Evolutionary conservation across 179 eudicot genomes (phyloP).

Genomic region (Carnegiea gigantea): DNA sequence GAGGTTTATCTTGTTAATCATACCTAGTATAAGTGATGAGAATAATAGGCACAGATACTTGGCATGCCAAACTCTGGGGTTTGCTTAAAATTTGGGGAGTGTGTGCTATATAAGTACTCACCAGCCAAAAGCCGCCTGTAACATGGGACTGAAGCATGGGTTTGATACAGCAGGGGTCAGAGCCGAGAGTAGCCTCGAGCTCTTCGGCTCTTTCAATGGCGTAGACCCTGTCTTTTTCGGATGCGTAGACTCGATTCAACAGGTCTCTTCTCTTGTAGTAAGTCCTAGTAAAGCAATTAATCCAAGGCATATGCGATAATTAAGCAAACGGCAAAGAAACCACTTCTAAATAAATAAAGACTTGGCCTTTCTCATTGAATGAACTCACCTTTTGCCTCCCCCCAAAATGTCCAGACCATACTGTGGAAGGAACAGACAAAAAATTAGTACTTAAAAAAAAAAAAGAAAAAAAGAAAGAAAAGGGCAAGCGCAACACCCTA

Average conservation of each 20-base stretch:
- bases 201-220: constrained; percentile 47
- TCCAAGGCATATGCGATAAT: background rate
- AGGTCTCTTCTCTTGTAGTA: constrained; percentile 27
- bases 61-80: background rate
- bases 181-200: constrained; percentile 28
- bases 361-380: background rate
- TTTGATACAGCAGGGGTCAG: constrained; percentile 51
- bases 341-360: background rate
- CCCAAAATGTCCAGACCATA: constrained; percentile 8
- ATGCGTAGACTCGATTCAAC: constrained; percentile 24
- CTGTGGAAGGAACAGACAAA: background rate
- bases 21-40: too few species aligned
- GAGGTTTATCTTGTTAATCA: too few species aligned
- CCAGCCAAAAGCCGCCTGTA: constrained; percentile 74
- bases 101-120: constrained; percentile 24
- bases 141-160: constrained; percentile 80
- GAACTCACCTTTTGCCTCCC: constrained; percentile 19
- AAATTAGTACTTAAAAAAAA: too few species aligned
- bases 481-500: too few species aligned
- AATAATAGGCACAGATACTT: too few species aligned
- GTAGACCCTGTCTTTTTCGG: constrained; percentile 15
- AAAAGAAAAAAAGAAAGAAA: background rate
- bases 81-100: background rate
- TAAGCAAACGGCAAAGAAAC: background rate
- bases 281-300: background rate